A percentile compares a stretch with the other conserved stretches of the same genome.
Evolutionary conservation across 2,329 filamentous ascomycete genomes (phyloP).

Genomic region (Fusarium hainanense): DNA sequence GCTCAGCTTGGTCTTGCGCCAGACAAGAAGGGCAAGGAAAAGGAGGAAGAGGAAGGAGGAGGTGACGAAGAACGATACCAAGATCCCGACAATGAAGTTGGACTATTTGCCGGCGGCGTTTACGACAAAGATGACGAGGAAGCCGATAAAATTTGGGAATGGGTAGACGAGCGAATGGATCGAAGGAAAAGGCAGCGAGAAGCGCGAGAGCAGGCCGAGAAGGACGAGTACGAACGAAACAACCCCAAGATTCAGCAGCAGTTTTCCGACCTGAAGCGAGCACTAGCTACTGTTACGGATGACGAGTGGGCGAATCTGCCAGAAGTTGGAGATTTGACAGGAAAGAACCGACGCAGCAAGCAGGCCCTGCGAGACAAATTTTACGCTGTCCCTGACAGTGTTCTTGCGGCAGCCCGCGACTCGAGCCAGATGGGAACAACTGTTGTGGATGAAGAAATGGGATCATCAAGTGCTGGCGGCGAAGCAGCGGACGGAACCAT

Average conservation of each 20-base stretch:
- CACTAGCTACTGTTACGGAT: conserved; percentile 86
- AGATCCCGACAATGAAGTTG: conserved; percentile 96
- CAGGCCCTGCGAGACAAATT: conserved; percentile 86
- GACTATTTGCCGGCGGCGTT: conserved; percentile 92
- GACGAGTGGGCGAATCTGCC: conserved; percentile 97
- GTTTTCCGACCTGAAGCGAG: conserved; percentile 94
- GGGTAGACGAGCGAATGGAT: conserved; percentile 98
- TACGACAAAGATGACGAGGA: conserved; percentile 99
- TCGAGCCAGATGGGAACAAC: conserved; percentile 86
- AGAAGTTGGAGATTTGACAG: conserved; percentile 95
- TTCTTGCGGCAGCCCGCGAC: conserved; percentile 86
- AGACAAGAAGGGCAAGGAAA: conserved; percentile 75
- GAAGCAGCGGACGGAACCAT: conserved; percentile 83
- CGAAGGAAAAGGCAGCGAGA: conserved; percentile 91
- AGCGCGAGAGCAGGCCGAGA: conserved; percentile 90
- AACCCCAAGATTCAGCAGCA: conserved; percentile 99
- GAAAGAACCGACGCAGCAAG: conserved; percentile 87
- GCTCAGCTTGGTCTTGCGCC: conserved; percentile 79
- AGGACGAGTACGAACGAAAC: conserved; percentile 94
- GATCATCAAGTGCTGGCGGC: conserved; percentile 46
- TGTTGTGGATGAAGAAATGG: conserved; percentile 80
- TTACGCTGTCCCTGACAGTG: conserved; percentile 96
- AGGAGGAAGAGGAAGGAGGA: conserved; percentile 78
- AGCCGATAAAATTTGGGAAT: conserved; percentile 93
- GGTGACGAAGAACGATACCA: conserved; percentile 86